These are phyloP conservation scores for Phytophthora quininea DNA, from an alignment of 352 stramenopile genomes.

Conservation along the genomic window DNA sequence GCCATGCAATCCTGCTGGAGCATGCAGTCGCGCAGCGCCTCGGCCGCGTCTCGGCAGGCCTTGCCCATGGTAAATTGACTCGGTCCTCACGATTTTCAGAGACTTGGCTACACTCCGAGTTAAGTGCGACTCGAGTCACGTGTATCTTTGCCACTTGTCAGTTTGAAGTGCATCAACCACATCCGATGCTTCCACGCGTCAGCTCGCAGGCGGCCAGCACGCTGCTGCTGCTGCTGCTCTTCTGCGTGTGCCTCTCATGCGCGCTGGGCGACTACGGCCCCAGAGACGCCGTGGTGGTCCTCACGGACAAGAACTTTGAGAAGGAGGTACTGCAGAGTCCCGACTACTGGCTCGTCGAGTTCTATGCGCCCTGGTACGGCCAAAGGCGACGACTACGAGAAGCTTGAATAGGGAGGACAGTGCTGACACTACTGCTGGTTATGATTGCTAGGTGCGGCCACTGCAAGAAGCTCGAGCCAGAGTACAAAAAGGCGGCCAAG, in stretches of 20 bases:
- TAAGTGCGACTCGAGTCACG: background rate
- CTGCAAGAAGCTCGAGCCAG: slow-evolving; percentile 90
- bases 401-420: background rate
- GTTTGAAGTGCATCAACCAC: background rate
- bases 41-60: slow-evolving; percentile 83
- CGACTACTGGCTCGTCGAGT: slow-evolving; percentile 93
- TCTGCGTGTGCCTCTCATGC: slow-evolving; percentile 15
- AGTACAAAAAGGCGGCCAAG: slow-evolving; percentile 89
- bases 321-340: slow-evolving; percentile 78
- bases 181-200: slow-evolving; percentile 38
- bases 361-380: slow-evolving; percentile 90
- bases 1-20: slow-evolving; percentile 77
- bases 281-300: slow-evolving; percentile 66
- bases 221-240: slow-evolving; percentile 21
- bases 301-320: slow-evolving; percentile 87
- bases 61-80: slow-evolving; percentile 61
- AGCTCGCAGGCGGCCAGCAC: background rate
- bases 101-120: too few species aligned
- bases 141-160: slow-evolving; percentile 1
- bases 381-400: background rate
- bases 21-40: slow-evolving; percentile 85
- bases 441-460: slow-evolving; percentile 77
- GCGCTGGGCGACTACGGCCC: slow-evolving; percentile 49
- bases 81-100: too few species aligned
- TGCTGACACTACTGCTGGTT: slow-evolving; percentile 5